Evolutionary conservation across 371 early-diverging fungal species (phyloP), one percentile per base, ranked within the genome.

Genomic region (Vairimorpha necatrix): DNA sequence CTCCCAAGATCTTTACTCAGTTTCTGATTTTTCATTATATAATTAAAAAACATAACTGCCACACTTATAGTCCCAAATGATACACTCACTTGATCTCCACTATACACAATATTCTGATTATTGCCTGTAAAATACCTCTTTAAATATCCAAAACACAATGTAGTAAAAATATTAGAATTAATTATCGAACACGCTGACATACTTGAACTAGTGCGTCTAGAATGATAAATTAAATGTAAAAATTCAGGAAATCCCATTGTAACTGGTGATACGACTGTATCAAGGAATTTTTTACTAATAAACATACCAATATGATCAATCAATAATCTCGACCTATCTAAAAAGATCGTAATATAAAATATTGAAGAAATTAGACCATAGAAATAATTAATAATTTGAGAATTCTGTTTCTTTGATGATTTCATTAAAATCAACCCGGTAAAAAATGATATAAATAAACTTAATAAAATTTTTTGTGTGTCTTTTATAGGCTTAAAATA

Each of bases 41-140:
- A 74, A 33, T 74, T 74, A 13, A 74, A 65, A 67, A 54, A 32
- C 7, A 56, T 38, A 18, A 74, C 74, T 32, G 50, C 46, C 4
- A 65, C 28, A 28, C 36, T 24, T 32, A 67, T 60, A 28, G 62
- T 54, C 6, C 36, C 39, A 58, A 74, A 67, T 3, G 60, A 56
- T 46, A 58, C 56, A 38, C 67, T 39, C 6, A 74, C 32, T 20
- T 67, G 30, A 46, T 67, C 46, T n/a, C 39, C 28, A 20, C 46
- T 26, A 30, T 26, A 26, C 14, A 24, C 4, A 13, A 2, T 4
- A 14, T 46, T 2, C 24, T 34, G 39, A 58, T 24, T 24, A 34
- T 39, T 30, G 11, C n/a, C 11, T 13, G 26, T 16, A 11, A 66
- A 30, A 0, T 67, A 26, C 30, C n/a, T 66, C 32, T 36, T 42